Conservation (phyloP, 352 stramenopile species). For the Phytophthora niederhauseri region DNA sequence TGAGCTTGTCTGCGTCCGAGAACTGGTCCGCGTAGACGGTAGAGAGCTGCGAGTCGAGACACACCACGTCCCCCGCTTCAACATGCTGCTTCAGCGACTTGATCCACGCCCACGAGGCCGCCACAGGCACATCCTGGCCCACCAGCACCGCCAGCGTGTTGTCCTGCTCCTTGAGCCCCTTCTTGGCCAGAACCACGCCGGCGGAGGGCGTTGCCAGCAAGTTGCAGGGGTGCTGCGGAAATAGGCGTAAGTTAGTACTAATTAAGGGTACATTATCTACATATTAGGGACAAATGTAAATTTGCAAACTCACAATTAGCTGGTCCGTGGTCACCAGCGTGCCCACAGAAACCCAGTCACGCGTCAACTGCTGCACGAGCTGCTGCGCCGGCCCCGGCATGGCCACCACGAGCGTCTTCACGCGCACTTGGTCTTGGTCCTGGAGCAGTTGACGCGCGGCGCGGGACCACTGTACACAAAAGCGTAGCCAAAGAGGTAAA, state of each 20-base stretch:
- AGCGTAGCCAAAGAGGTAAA: slow-evolving; percentile 2
- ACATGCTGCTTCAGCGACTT: slow-evolving; percentile 48
- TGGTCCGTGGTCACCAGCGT: slow-evolving; percentile 65
- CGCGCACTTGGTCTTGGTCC: slow-evolving; percentile 8
- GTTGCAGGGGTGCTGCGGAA: slow-evolving; percentile 32
- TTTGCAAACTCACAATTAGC: slow-evolving; percentile 40
- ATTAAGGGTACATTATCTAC: not conserved
- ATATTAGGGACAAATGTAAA: not conserved
- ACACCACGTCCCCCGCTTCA: slow-evolving; percentile 51
- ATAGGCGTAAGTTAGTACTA: not conserved
- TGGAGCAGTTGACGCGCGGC: slow-evolving; percentile 32
- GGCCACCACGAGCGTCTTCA: slow-evolving; percentile 57
- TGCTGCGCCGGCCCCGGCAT: slow-evolving; percentile 47
- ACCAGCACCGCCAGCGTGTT: slow-evolving; percentile 51
- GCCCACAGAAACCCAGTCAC: slow-evolving; percentile 49
- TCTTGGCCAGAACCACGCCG: slow-evolving; percentile 52
- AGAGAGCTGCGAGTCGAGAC: slow-evolving; percentile 64
- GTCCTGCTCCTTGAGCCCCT: slow-evolving; percentile 32
- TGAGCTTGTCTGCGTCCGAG: slow-evolving; percentile 41
- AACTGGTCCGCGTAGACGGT: slow-evolving; percentile 57
- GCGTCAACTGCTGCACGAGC: slow-evolving; percentile 54
- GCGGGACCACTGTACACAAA: slow-evolving; percentile 54
- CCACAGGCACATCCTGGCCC: slow-evolving; percentile 44
- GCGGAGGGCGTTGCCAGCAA: slow-evolving; percentile 4
- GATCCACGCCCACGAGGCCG: slow-evolving; percentile 59